Conservation (phyloP, 2,329 filamentous ascomycete genomes). For the Calonectria ilicicola region DNA sequence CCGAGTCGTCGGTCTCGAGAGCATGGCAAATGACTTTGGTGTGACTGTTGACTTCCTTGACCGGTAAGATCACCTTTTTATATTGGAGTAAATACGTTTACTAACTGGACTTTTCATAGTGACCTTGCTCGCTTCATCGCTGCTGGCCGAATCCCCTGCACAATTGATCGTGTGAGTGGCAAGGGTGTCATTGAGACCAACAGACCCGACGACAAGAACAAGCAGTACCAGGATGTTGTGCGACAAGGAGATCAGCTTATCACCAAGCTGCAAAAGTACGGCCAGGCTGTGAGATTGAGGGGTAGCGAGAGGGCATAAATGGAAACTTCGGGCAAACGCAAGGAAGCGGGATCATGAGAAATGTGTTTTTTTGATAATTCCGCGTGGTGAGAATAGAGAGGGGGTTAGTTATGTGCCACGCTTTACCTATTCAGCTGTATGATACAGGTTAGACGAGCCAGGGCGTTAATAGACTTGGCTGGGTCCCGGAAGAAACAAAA, state of each 20-base stretch:
- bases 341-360: constrained; percentile 9
- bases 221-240: constrained; percentile 98
- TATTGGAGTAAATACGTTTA: constrained; percentile 6
- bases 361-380: constrained; percentile 24
- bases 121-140: constrained; percentile 98
- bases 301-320: constrained; percentile 89
- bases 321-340: background rate
- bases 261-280: constrained; percentile 99
- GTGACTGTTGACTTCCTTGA: constrained; percentile 97
- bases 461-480: constrained; percentile 38
- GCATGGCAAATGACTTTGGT: constrained; percentile 97
- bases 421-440: constrained; percentile 45
- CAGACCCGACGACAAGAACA: constrained; percentile 98
- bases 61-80: constrained; percentile 68
- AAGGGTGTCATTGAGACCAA: constrained; percentile 99
- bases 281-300: constrained; percentile 92
- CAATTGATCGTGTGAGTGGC: constrained; percentile 95
- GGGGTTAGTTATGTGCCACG: constrained; percentile 28
- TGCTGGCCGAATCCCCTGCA: constrained; percentile 92
- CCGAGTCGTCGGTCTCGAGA: constrained; percentile 94
- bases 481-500: constrained; percentile 33
- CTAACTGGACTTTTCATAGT: constrained; percentile 56
- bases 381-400: constrained; percentile 23
- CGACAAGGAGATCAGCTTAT: constrained; percentile 98
- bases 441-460: constrained; percentile 47